Conservation (phyloP, 495 filamentous ascomycete genomes). For the Monascus purpureus region DNA sequence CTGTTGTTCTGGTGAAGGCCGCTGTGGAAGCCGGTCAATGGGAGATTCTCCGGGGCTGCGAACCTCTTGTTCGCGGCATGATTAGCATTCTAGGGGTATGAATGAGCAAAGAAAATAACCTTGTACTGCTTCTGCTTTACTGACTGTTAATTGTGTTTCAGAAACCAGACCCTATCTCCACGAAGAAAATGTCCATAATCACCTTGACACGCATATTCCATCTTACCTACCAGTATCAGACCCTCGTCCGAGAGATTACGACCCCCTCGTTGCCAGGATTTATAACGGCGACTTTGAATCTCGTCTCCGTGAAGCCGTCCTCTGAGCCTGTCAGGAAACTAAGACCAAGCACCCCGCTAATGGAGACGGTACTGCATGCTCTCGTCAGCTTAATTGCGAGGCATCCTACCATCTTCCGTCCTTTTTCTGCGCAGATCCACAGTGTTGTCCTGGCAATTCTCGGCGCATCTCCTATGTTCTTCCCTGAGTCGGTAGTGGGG, state of each 20-base stretch:
- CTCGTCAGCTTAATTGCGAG: conserved; percentile 56
- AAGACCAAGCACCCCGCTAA: conserved; percentile 28
- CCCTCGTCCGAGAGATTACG: conserved; percentile 72
- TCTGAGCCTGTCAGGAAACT: conserved; percentile 29
- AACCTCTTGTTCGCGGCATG: conserved; percentile 58
- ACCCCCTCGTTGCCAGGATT: conserved; percentile 68
- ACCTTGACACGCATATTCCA: conserved; percentile 69
- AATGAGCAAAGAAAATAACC: not conserved
- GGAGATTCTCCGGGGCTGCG: conserved; percentile 56
- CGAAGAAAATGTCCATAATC: conserved; percentile 59
- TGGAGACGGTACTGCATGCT: conserved; percentile 48
- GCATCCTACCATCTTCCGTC: conserved; percentile 67
- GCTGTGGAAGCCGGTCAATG: conserved; percentile 66
- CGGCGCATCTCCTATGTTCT: conserved; percentile 16
- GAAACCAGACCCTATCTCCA: conserved; percentile 59
- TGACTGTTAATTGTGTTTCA: conserved; percentile 15
- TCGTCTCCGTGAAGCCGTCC: conserved; percentile 36
- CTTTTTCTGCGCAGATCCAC: conserved; percentile 54
- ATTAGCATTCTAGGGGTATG: conserved; percentile 54
- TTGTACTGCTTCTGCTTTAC: conserved; percentile 2
- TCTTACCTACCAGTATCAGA: conserved; percentile 65
- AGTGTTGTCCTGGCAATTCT: conserved; percentile 37
- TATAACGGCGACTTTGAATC: conserved; percentile 54
- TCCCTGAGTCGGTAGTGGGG: conserved; percentile 34
- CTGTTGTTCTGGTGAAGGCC: conserved; percentile 64